Conservation (phyloP, 345 rosid genomes). For the Citrus reticulata region DNA sequence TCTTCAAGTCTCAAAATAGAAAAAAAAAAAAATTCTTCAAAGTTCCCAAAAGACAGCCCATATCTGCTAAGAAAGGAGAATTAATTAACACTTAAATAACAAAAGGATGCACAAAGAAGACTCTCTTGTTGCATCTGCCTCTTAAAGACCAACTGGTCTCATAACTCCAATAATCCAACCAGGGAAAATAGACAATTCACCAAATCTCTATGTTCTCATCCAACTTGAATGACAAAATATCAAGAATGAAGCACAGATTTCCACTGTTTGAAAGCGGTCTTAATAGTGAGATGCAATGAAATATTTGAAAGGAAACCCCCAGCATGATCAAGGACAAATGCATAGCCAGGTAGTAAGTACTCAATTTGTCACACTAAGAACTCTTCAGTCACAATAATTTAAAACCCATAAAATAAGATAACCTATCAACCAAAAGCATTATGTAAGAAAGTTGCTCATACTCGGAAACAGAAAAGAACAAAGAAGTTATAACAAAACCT, state of each 20-base stretch:
- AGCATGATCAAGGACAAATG: neutral
- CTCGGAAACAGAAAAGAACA: neutral
- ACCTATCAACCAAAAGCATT: neutral
- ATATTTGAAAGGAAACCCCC: neutral
- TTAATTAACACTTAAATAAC: neutral
- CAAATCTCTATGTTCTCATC: neutral
- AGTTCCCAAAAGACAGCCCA: neutral
- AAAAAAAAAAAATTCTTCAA: neutral
- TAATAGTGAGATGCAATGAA: neutral
- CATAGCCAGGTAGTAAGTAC: neutral
- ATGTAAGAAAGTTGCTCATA: neutral
- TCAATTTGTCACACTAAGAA: neutral
- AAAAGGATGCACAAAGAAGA: neutral
- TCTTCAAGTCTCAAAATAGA: neutral
- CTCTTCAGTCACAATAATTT: neutral
- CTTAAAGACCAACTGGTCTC: neutral
- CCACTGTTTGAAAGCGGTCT: neutral
- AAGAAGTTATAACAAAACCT: conserved; percentile 38
- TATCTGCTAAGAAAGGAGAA: neutral
- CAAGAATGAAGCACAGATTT: neutral
- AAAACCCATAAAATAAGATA: neutral
- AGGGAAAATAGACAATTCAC: neutral
- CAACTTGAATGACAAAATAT: neutral
- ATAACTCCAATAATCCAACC: neutral
- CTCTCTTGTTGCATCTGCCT: neutral